Evolutionary conservation across 495 filamentous ascomycete species (phyloP).

Genomic region (Hypoxylon rickii): DNA sequence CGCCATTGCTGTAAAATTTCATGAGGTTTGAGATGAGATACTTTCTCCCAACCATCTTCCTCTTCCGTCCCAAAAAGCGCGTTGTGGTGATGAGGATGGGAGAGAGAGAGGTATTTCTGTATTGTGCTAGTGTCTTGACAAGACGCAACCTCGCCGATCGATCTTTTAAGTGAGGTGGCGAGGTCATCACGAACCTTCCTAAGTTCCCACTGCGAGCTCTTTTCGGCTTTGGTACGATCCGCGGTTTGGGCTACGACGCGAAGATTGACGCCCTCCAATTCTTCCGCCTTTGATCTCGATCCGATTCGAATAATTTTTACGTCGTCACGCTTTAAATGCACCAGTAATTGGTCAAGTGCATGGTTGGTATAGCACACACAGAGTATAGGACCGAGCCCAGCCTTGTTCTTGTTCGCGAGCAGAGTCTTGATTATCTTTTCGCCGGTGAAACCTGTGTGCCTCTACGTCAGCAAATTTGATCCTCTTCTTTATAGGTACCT

Average conservation of each 20-base stretch:
- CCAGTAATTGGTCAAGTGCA: conserved; percentile 73
- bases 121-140: conserved; percentile 14
- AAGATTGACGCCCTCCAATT: conserved; percentile 55
- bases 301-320: conserved; percentile 74
- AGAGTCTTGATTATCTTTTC: conserved; percentile 58
- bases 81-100: conserved; percentile 11
- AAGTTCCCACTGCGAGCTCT: conserved; percentile 10
- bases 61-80: conserved; percentile 38
- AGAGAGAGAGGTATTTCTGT: conserved; percentile 10
- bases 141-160: conserved; percentile 12
- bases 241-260: conserved; percentile 36
- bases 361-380: conserved; percentile 73
- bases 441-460: conserved; percentile 45
- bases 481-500: not conserved
- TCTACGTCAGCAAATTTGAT: conserved; percentile 8
- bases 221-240: conserved; percentile 42
- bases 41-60: conserved; percentile 29
- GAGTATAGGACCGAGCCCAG: conserved; percentile 67
- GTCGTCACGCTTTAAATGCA: conserved; percentile 61
- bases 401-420: conserved; percentile 57
- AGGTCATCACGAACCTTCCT: not conserved
- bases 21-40: conserved; percentile 14
- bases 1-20: conserved; percentile 30
- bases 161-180: not conserved
- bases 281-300: conserved; percentile 64